Evolutionary conservation across 345 rosid genomes (phyloP), one percentile per base, ranked within the genome.

Genomic region (Eucalyptus shirleyi): DNA sequence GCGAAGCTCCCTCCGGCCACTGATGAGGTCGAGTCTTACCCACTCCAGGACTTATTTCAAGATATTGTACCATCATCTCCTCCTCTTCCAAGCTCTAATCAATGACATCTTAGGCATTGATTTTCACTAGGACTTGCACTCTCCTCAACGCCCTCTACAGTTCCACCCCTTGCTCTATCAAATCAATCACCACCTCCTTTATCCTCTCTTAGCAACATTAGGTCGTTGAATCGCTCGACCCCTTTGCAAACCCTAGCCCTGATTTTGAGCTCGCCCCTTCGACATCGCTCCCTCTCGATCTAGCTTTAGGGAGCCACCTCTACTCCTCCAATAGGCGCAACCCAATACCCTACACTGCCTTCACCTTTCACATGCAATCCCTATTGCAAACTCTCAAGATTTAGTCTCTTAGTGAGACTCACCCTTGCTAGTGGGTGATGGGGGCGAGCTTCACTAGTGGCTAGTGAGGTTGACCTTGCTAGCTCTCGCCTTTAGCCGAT

Each of bases 241-340:
- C 89, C 32, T 47, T 90, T 87, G 11, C 88, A 6, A 55, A 55
- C 32, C 24, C 77, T 17, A 14, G 42, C 60, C 72, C 34, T 12
- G 12, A 32, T 81, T 87, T 72, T 7, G 28, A 85, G 45, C 72
- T 32, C 9, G 49, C 86, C 7, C 62, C 88, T 32, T 37, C 50
- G 2, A 77, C 90, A 19, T 88, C 50, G 14, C 96, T 98, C 80
- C 98, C 98, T 7, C 97, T 99, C 2, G 94, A 95, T 90, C 98
- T 99, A 2, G 96, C 98, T 28, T 91, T 96, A 37, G 99, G 98
- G 65, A 95, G 98, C 89, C 98, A 99, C 2, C 93, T 96, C 80
- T 98, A 97, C 91, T 93, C 91, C n/a, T 97, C 95, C 89, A 95
- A 95, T 89, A 97, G 98, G 98, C 93, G 98, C 19, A 94, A 56